These are phyloP conservation scores for Letharia lupina DNA, from an alignment of 495 filamentous ascomycete genomes.

Conservation along the genomic window DNA sequence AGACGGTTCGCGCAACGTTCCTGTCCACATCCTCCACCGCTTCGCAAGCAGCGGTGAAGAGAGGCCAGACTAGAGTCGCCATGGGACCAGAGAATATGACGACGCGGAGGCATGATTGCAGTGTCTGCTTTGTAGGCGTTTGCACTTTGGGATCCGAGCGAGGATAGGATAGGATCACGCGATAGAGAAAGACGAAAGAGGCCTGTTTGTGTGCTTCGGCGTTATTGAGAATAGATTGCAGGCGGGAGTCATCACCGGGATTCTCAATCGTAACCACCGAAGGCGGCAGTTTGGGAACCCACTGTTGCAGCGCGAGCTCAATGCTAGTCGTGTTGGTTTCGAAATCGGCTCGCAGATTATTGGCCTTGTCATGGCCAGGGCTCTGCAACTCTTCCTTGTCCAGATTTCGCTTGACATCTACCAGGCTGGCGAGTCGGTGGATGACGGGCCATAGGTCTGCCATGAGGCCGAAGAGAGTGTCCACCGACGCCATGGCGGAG, in stretches of 20 bases:
- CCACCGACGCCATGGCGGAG: slow-evolving; percentile 40
- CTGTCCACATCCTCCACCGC: slow-evolving; percentile 35
- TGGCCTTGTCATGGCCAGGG: slow-evolving; percentile 38
- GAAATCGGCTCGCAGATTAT: slow-evolving; percentile 46
- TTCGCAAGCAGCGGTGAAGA: slow-evolving; percentile 53
- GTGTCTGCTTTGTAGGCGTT: slow-evolving; percentile 39
- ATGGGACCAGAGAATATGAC: slow-evolving; percentile 47
- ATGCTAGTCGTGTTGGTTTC: slow-evolving; percentile 47
- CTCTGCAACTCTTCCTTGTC: slow-evolving; percentile 35
- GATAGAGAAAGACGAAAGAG: slow-evolving; percentile 53
- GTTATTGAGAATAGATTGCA: slow-evolving; percentile 46
- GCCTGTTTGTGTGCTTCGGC: slow-evolving; percentile 55
- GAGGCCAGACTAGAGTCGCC: slow-evolving; percentile 52
- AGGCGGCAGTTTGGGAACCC: slow-evolving; percentile 39
- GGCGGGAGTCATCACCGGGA: slow-evolving; percentile 25
- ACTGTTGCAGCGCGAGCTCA: slow-evolving; percentile 46
- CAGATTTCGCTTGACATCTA: slow-evolving; percentile 43
- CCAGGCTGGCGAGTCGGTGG: slow-evolving; percentile 49
- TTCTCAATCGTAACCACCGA: slow-evolving; percentile 27
- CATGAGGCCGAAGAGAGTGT: slow-evolving; percentile 54
- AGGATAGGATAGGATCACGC: slow-evolving; percentile 41
- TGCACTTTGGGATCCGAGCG: slow-evolving; percentile 42
- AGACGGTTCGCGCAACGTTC: slow-evolving; percentile 40
- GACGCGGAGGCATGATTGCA: slow-evolving; percentile 46
- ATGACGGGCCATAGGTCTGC: slow-evolving; percentile 57